phyloP scores from a whole-genome alignment of 2,329 filamentous ascomycete species.

The Cladorrhinum sp. region DNA sequence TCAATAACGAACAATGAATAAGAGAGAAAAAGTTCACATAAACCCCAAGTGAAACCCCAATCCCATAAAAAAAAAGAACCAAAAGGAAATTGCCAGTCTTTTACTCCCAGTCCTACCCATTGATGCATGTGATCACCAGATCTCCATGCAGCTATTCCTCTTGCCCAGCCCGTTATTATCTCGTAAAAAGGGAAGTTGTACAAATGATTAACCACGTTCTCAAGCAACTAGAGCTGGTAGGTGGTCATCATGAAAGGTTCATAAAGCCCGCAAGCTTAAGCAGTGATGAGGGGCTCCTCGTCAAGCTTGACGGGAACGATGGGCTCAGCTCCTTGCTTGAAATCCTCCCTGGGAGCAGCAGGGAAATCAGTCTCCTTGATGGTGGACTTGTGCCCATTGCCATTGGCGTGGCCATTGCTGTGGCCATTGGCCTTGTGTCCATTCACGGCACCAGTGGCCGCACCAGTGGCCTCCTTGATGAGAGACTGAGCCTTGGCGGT shows the following conservation, averaged over 20 bases:
- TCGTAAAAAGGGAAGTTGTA: neutral
- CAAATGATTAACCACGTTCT: neutral
- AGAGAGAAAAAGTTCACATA: neutral
- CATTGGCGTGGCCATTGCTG: constrained; percentile 22
- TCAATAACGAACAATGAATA: neutral
- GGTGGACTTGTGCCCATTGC: constrained; percentile 23
- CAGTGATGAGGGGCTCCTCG: constrained; percentile 34
- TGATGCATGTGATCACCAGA: neutral
- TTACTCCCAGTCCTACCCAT: neutral
- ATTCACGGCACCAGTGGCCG: constrained; percentile 34
- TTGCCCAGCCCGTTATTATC: neutral
- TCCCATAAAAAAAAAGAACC: constrained; percentile 2
- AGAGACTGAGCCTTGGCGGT: constrained; percentile 65
- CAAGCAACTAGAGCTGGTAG: neutral
- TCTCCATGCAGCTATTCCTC: neutral
- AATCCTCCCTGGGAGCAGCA: constrained; percentile 39
- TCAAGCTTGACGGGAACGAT: constrained; percentile 21
- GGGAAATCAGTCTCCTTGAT: constrained; percentile 51
- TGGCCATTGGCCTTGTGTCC: neutral
- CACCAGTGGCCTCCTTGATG: constrained; percentile 45
- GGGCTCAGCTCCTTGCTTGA: constrained; percentile 24
- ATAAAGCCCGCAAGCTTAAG: constrained; percentile 26
- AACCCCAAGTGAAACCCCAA: neutral
- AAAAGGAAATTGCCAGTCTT: constrained; percentile 1
- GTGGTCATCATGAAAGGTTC: neutral